Evolutionary conservation across 768 basidiomycete species (phyloP), one percentile per base, ranked within the genome.

Genomic region (Pholiota microspora): DNA sequence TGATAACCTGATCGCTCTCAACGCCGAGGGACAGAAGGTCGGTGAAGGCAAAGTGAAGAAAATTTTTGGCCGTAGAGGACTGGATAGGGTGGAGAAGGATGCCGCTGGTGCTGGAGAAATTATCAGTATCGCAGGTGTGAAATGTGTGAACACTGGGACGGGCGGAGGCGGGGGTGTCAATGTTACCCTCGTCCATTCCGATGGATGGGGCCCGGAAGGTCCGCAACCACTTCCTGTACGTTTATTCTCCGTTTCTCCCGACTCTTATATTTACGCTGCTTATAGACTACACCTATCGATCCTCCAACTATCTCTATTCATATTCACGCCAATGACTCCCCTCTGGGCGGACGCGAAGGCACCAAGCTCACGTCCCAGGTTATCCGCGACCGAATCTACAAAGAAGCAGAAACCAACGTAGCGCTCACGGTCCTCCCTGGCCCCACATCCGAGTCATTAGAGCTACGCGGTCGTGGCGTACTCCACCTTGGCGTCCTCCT

Each of bases 41-140:
- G 78, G 77, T 8, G 77, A 78, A 36, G 78, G 78, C 7, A 76
- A 76, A 46, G 77, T 80, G 34, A 79, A 78, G 67, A 78, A 77
- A 60, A 68, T 80, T 9, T 71, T 62, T 46, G 69, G 68, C 2
- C 55, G 70, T 23, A 66, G 67, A 29, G 78, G 78, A 4, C 54
- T 78, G 46, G 75, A 77, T 6, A 62, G 74, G 35, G 67, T 74
- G 6, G 78, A 80, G 59, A 75, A 71, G 58, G 72, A 72, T 2
- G 60, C 57, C n/a, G 77, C 77, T 7, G 76, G 72, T 21, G 77
- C 77, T 2, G 77, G 78, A 13, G 77, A 80, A 62, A 80, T 80
- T 21, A 71, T 79, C 48, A 76, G 75, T 48, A 69, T 79, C 49
- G 77, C 77, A 29, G 78, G 77, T 2, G 74, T 78, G 60, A 77